These are phyloP conservation scores for Blastobotrys ciferrii DNA, from an alignment of 1,139 yeast genomes.

Conservation along the genomic window DNA sequence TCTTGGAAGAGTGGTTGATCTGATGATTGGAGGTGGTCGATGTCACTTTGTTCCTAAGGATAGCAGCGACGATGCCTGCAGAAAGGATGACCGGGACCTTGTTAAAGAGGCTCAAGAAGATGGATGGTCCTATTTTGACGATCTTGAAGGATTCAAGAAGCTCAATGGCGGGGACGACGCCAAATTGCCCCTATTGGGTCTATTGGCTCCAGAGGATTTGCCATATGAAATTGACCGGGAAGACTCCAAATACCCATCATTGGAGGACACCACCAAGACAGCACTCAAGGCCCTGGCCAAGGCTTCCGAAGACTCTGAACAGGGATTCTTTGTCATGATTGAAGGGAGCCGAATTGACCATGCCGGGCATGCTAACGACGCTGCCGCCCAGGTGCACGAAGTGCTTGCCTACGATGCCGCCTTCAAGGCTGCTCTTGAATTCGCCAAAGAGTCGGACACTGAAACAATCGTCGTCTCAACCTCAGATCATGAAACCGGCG, in stretches of 20 bases:
- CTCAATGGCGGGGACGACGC: slow-evolving; percentile 58
- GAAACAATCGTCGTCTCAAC: slow-evolving; percentile 77
- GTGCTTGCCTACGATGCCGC: slow-evolving; percentile 76
- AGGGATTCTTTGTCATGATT: slow-evolving; percentile 76
- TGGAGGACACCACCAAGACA: slow-evolving; percentile 68
- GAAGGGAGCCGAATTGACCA: slow-evolving; percentile 92
- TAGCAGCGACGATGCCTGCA: slow-evolving; percentile 67
- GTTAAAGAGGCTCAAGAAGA: slow-evolving; percentile 54
- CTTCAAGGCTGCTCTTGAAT: slow-evolving; percentile 64
- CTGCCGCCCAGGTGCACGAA: slow-evolving; percentile 81
- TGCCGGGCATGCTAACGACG: slow-evolving; percentile 87
- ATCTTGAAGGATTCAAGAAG: slow-evolving; percentile 54
- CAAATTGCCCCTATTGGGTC: slow-evolving; percentile 65
- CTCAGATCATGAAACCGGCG: slow-evolving; percentile 92
- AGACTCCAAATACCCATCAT: slow-evolving; percentile 57
- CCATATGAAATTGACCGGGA: slow-evolving; percentile 80
- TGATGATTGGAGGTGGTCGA: slow-evolving; percentile 87
- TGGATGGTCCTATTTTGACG: slow-evolving; percentile 69
- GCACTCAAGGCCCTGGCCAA: slow-evolving; percentile 62
- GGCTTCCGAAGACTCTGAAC: slow-evolving; percentile 64
- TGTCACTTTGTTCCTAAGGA: slow-evolving; percentile 68
- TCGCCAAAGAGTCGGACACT: slow-evolving; percentile 58
- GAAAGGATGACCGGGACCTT: no score
- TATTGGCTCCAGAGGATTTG: slow-evolving; percentile 68
- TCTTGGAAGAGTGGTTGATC: slow-evolving; percentile 72